A percentile compares a stretch with the other conserved stretches of the same genome.
Evolutionary conservation across 345 rosid genomes (phyloP).

Genomic region (Eucalyptus sp.): DNA sequence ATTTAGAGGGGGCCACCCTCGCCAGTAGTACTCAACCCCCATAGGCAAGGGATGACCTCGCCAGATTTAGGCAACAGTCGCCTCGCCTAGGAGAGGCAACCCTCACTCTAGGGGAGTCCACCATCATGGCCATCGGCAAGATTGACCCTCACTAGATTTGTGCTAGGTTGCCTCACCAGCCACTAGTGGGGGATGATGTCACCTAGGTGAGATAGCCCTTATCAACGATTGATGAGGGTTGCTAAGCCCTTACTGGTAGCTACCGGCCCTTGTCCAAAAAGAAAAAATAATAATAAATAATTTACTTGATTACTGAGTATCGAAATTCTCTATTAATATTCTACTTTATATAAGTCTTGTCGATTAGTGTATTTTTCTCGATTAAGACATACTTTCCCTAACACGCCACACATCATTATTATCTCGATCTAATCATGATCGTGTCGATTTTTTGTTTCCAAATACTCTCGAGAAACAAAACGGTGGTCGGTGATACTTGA

Average conservation of each 20-base stretch:
- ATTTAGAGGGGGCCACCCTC: too few relatives aligned
- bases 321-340: rapidly evolving
- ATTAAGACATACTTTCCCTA: background rate
- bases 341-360: background rate
- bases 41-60: rapidly evolving
- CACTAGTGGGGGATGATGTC: rapidly evolving
- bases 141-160: too few relatives aligned
- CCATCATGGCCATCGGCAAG: too few relatives aligned
- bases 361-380: background rate
- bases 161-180: too few relatives aligned
- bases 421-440: background rate
- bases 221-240: too few relatives aligned
- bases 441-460: background rate
- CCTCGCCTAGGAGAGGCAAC: too few relatives aligned
- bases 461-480: background rate
- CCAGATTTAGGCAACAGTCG: rapidly evolving
- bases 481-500: background rate
- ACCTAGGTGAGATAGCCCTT: too few relatives aligned
- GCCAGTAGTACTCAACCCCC: rapidly evolving
- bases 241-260: rapidly evolving
- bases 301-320: background rate
- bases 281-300: too few relatives aligned
- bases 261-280: rapidly evolving
- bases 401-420: background rate
- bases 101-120: too few relatives aligned